These are phyloP conservation scores for Gardenia jasminoides DNA, from an alignment of 257 asterid species.

Conservation along the genomic window DNA sequence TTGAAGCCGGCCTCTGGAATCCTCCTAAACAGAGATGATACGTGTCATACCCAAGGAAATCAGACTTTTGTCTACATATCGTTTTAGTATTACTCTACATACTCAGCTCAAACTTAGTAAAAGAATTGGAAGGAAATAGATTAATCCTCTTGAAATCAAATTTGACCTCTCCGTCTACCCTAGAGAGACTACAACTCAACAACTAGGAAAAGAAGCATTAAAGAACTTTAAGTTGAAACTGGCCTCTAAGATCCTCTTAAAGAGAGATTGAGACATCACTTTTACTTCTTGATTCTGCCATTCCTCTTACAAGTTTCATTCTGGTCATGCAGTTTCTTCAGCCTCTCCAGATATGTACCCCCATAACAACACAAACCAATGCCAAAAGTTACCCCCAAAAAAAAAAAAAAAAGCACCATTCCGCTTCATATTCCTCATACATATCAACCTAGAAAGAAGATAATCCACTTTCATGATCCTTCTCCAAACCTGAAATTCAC, in stretches of 20 bases:
- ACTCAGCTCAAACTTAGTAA: too few species aligned
- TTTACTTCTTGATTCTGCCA: neutral
- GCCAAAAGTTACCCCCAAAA: neutral
- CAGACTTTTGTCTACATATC: too few species aligned
- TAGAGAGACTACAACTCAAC: too few species aligned
- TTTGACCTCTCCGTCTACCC: too few species aligned
- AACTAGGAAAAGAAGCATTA: neutral
- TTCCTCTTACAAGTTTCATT: neutral
- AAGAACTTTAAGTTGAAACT: neutral
- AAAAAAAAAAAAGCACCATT: neutral
- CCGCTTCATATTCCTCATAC: neutral
- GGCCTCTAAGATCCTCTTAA: neutral
- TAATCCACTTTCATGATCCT: neutral
- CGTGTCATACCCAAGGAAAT: too few species aligned
- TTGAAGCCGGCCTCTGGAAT: too few species aligned
- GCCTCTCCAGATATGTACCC: neutral
- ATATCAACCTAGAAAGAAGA: neutral
- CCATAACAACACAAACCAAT: neutral
- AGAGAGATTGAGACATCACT: neutral
- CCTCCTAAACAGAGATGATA: too few species aligned
- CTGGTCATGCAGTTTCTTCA: neutral
- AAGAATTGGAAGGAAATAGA: too few species aligned
- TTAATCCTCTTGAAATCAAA: too few species aligned
- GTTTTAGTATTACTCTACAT: too few species aligned
- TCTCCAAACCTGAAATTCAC: neutral